Conservation (phyloP, 176 grass and related monocot genomes). For the Sorghum bicolor region Sorghum_bicolor_NCBIv3 NC_012870.2:8043001-8043500, state of each 20-base stretch:
- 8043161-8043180: neutral
- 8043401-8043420: too few relatives aligned
- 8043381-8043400: too few relatives aligned
- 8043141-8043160: neutral
- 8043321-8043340: too few relatives aligned
- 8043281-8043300: too few relatives aligned
- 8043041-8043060: conserved; percentile 5
- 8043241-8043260: too few relatives aligned
- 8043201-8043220: neutral
- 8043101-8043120: neutral
- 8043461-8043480: conserved; percentile 17
- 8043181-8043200: neutral
- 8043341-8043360: too few relatives aligned
- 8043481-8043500: conserved; percentile 11
- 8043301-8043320: too few relatives aligned
- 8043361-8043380: too few relatives aligned
- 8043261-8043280: too few relatives aligned
- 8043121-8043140: neutral
- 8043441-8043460: too few relatives aligned
- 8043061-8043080: conserved; percentile 29
- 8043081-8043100: neutral
- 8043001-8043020: conserved; percentile 46
- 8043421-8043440: too few relatives aligned
- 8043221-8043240: too few relatives aligned
- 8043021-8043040: conserved; percentile 45